Conservation (phyloP, 176 grass and related monocot species). For the Cocos nucifera region DNA sequence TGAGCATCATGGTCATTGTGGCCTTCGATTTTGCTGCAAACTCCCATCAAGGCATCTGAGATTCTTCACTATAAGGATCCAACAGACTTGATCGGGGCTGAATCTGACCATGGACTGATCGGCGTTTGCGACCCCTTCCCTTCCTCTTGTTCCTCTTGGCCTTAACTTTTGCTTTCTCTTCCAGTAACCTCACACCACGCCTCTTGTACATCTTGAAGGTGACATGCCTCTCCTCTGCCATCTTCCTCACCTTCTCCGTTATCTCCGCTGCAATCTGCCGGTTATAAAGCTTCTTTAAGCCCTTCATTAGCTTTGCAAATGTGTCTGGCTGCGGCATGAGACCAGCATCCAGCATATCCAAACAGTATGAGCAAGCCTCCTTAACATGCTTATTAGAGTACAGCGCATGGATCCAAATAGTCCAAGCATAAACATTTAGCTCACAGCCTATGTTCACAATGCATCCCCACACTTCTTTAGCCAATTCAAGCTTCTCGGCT, state of each 20-base stretch:
- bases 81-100: background rate
- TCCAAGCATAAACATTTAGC: constrained; percentile 79
- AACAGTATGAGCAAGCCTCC: constrained; percentile 73
- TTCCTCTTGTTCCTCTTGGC: constrained; percentile 16
- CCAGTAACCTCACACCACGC: constrained; percentile 65
- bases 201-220: constrained; percentile 98
- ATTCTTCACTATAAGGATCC: constrained; percentile 26
- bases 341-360: constrained; percentile 89
- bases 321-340: constrained; percentile 86
- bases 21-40: too few relatives aligned
- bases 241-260: constrained; percentile 78
- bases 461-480: constrained; percentile 80
- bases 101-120: constrained; percentile 4
- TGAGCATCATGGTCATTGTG: too few relatives aligned
- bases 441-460: constrained; percentile 68
- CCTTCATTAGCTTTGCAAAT: constrained; percentile 87
- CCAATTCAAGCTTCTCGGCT: constrained; percentile 73
- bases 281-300: constrained; percentile 82
- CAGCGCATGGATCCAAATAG: constrained; percentile 89
- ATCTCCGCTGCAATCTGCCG: constrained; percentile 70
- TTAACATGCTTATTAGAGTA: constrained; percentile 67
- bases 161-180: constrained; percentile 53
- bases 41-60: too few relatives aligned
- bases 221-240: constrained; percentile 80
- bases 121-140: constrained; percentile 12